Evolutionary conservation across 768 basidiomycete species (phyloP).

Genomic region (Sporobolomyces phaffii): DNA sequence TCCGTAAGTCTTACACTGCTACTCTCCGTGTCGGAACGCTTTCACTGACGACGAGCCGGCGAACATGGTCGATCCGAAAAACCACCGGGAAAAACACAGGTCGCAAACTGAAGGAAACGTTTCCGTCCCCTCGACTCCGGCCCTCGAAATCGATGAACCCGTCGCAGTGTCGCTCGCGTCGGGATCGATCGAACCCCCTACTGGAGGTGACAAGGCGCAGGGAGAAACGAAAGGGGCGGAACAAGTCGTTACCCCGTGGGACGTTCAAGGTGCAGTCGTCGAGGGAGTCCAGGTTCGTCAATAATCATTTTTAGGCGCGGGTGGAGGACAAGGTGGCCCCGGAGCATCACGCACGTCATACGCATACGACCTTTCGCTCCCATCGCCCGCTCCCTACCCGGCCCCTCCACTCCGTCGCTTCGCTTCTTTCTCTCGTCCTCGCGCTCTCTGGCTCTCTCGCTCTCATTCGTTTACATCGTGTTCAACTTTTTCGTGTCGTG

Average conservation of each 20-base stretch:
- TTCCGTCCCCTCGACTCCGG: slow-evolving; percentile 14
- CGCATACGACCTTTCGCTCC: no score
- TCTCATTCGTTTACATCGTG: no score
- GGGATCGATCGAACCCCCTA: slow-evolving; percentile 6
- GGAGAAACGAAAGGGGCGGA: slow-evolving; percentile 12
- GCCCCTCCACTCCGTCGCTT: no score
- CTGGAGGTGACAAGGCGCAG: background rate
- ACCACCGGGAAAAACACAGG: no score
- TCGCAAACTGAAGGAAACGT: slow-evolving; percentile 20
- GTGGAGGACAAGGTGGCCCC: no score
- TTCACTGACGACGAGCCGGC: no score
- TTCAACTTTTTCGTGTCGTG: background rate
- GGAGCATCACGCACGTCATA: no score
- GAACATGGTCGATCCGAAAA: no score
- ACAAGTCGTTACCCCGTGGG: slow-evolving; percentile 79
- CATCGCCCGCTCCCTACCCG: no score
- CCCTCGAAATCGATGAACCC: slow-evolving; percentile 27
- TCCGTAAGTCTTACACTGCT: slow-evolving; percentile 16
- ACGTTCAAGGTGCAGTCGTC: slow-evolving; percentile 81
- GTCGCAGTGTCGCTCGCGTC: slow-evolving; percentile 8
- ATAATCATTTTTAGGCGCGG: background rate
- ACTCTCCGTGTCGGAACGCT: no score
- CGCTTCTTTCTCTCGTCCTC: no score
- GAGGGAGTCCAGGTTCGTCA: slow-evolving; percentile 71
- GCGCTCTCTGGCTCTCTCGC: no score